phyloP scores from a whole-genome alignment of 2,329 filamentous ascomycete genomes.

The Fusarium oligoseptatum region DNA sequence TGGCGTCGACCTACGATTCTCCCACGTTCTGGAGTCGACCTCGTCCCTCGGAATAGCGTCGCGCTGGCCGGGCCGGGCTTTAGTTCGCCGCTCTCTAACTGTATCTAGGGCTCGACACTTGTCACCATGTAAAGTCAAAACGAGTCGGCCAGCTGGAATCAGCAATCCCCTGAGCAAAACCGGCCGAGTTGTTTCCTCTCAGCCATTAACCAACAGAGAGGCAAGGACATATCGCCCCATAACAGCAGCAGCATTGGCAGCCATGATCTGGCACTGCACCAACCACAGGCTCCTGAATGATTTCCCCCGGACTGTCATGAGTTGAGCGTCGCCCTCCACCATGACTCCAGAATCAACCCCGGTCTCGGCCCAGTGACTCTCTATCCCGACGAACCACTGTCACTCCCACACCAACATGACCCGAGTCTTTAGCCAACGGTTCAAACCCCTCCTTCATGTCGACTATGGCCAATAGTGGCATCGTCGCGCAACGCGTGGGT shows the following conservation, averaged over 20 bases:
- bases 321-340: neutral
- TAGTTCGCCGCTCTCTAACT: neutral
- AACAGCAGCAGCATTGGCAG: neutral
- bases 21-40: neutral
- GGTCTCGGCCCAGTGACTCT: slow-evolving; percentile 1
- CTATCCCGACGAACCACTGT: slow-evolving; percentile 32
- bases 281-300: neutral
- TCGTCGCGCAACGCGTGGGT: slow-evolving; percentile 26
- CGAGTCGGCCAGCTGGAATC: neutral
- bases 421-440: neutral
- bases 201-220: neutral
- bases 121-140: neutral
- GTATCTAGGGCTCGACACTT: neutral
- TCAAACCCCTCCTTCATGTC: neutral
- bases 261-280: neutral
- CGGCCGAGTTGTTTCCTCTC: neutral
- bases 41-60: neutral
- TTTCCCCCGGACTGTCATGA: neutral
- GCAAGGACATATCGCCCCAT: neutral
- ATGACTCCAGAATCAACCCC: neutral
- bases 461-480: slow-evolving; percentile 26
- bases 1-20: neutral
- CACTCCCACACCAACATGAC: neutral
- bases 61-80: neutral
- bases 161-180: neutral